Conservation (phyloP, 768 basidiomycete genomes). For the Flagelloscypha sp. region DNA sequence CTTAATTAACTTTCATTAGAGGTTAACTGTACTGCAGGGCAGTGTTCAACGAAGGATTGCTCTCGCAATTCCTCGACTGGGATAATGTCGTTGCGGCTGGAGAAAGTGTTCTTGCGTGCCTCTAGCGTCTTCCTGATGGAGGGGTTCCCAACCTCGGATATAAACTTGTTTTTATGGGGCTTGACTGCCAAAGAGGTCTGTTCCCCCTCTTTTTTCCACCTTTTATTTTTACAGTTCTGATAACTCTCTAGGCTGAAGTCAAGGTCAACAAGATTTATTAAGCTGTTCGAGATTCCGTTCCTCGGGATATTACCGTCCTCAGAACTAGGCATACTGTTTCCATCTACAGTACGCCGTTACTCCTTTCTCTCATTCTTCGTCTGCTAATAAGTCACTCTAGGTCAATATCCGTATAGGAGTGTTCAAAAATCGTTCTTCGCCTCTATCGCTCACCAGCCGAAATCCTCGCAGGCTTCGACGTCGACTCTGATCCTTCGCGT, state of each 20-base stretch:
- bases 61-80: slow-evolving; percentile 53
- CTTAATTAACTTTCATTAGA: no score
- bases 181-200: slow-evolving; percentile 44
- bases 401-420: slow-evolving; percentile 60
- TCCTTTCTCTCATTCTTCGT: background rate
- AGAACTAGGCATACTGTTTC: slow-evolving; percentile 60
- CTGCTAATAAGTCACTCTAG: slow-evolving; percentile 18
- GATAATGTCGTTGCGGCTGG: slow-evolving; percentile 58
- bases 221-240: background rate
- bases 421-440: slow-evolving; percentile 59
- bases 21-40: no score
- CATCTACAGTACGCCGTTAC: slow-evolving; percentile 42
- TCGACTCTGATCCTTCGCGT: slow-evolving; percentile 59
- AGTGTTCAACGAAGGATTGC: slow-evolving; percentile 53
- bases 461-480: slow-evolving; percentile 59
- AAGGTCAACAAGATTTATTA: slow-evolving; percentile 54
- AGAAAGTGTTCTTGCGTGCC: slow-evolving; percentile 50
- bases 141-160: slow-evolving; percentile 52
- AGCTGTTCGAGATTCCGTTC: slow-evolving; percentile 55
- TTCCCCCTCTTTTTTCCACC: slow-evolving; percentile 1
- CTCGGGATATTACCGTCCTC: slow-evolving; percentile 62
- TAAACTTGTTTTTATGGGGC: slow-evolving; percentile 58
- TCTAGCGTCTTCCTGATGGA: slow-evolving; percentile 40
- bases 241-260: slow-evolving; percentile 36
- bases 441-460: slow-evolving; percentile 58